phyloP scores from a whole-genome alignment of 1,284 basidiomycete genomes.

The Marasmius sp. region DNA sequence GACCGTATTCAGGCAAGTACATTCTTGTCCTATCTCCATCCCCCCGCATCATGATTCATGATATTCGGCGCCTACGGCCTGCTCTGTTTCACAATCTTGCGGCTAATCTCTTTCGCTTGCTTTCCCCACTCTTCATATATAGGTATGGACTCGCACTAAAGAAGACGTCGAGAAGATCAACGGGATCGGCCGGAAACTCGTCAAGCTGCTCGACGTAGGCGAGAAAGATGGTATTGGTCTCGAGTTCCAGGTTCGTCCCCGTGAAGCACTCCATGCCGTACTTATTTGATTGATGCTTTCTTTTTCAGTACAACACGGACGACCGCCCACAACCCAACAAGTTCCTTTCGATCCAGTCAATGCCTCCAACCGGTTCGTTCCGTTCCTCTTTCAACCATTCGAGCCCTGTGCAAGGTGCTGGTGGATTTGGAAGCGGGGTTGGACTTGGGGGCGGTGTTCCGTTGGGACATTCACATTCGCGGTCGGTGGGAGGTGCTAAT shows the following conservation, averaged over 20 bases:
- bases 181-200: conserved; percentile 76
- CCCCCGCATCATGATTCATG: not conserved
- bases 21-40: not conserved
- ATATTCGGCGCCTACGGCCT: not conserved
- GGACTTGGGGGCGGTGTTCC: conserved; percentile 23
- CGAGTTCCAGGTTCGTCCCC: conserved; percentile 76
- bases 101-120: not conserved
- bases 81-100: not conserved
- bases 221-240: conserved; percentile 79
- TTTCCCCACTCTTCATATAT: not conserved
- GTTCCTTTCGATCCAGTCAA: conserved; percentile 74
- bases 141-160: conserved; percentile 75
- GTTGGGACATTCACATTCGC: conserved; percentile 8
- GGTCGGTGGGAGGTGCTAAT: conserved; percentile 6
- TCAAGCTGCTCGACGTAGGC: conserved; percentile 79
- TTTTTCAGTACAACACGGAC: conserved; percentile 72
- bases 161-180: conserved; percentile 85
- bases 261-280: not conserved
- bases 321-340: conserved; percentile 77
- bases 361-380: conserved; percentile 55
- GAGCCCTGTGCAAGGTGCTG: conserved; percentile 7
- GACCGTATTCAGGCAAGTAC: conserved; percentile 76
- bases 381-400: conserved; percentile 55
- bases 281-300: conserved; percentile 5
- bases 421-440: not conserved